These are phyloP conservation scores for Hortaea sp. DNA, from an alignment of 2,329 filamentous ascomycete species.

Conservation along the genomic window DNA sequence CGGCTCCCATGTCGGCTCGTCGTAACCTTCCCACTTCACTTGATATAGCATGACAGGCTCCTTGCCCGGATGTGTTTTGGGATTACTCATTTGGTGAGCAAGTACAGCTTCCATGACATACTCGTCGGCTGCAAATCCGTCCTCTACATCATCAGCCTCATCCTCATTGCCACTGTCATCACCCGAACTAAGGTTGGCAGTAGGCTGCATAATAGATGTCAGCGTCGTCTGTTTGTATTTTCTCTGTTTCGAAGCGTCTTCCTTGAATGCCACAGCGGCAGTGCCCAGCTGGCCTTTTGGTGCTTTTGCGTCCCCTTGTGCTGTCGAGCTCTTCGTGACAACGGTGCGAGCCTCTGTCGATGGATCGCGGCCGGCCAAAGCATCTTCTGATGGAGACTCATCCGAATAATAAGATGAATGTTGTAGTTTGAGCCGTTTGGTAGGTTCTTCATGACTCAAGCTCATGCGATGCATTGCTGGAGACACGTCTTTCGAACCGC, in stretches of 20 bases:
- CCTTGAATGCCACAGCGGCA: too few relatives aligned
- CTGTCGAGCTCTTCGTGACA: too few relatives aligned
- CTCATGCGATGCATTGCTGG: constrained; percentile 9
- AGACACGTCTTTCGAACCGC: neutral
- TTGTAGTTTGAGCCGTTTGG: constrained; percentile 10
- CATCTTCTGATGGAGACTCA: too few relatives aligned
- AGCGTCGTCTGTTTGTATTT: constrained; percentile 1
- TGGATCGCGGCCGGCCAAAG: too few relatives aligned
- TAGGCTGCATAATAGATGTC: constrained; percentile 3
- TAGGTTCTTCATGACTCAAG: constrained; percentile 7
- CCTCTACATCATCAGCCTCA: constrained; percentile 2
- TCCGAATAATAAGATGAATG: too few relatives aligned
- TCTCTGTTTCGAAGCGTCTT: too few relatives aligned
- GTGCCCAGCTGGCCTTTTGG: too few relatives aligned
- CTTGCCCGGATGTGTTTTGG: constrained; percentile 16
- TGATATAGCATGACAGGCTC: constrained; percentile 22
- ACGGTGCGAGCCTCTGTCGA: too few relatives aligned
- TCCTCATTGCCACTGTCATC: neutral
- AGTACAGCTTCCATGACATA: constrained; percentile 22
- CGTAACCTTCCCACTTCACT: constrained; percentile 24
- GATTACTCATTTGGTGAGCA: constrained; percentile 20
- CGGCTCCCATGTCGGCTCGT: constrained; percentile 25
- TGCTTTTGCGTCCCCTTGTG: too few relatives aligned
- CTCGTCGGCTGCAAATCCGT: constrained; percentile 12
- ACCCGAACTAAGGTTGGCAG: neutral